Evolutionary conservation across 768 basidiomycete genomes (phyloP).

Genomic region (Dictyophora rubrovolvata): DNA sequence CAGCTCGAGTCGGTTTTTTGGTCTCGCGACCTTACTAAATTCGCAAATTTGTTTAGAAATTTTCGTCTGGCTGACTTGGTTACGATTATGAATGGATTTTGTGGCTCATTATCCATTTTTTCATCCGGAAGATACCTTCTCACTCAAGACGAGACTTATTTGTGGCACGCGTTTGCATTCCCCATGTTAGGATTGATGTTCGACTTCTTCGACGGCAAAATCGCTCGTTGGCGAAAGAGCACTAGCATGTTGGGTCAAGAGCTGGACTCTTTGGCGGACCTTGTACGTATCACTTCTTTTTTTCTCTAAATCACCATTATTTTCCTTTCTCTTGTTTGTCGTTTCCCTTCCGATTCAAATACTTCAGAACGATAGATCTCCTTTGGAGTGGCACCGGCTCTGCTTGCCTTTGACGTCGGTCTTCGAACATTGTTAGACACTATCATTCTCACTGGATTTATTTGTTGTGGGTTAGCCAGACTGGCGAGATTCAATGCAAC

Average conservation of each 20-base stretch:
- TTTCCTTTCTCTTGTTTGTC: not conserved
- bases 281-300: constrained; percentile 43
- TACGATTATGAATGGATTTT: constrained; percentile 98
- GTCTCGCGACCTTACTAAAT: constrained; percentile 13
- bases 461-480: constrained; percentile 92
- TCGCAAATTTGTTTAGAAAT: constrained; percentile 46
- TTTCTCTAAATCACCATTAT: too few relatives aligned
- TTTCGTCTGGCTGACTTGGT: constrained; percentile 97
- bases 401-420: constrained; percentile 84
- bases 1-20: constrained; percentile 10
- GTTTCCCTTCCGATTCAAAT: constrained; percentile 3
- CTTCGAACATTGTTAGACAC: constrained; percentile 88
- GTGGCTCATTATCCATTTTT: constrained; percentile 92
- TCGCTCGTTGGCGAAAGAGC: constrained; percentile 94
- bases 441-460: constrained; percentile 76
- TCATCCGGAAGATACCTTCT: constrained; percentile 83
- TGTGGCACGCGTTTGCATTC: constrained; percentile 80
- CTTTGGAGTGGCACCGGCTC: constrained; percentile 94
- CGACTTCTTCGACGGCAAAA: constrained; percentile 96
- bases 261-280: constrained; percentile 90
- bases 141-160: constrained; percentile 65
- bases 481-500: constrained; percentile 98
- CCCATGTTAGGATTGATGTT: constrained; percentile 94
- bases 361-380: constrained; percentile 62
- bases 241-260: constrained; percentile 96